Evolutionary conservation across 2,329 filamentous ascomycete genomes (phyloP), one percentile per base, ranked within the genome.

Genomic region (Passalora sequoiae): DNA sequence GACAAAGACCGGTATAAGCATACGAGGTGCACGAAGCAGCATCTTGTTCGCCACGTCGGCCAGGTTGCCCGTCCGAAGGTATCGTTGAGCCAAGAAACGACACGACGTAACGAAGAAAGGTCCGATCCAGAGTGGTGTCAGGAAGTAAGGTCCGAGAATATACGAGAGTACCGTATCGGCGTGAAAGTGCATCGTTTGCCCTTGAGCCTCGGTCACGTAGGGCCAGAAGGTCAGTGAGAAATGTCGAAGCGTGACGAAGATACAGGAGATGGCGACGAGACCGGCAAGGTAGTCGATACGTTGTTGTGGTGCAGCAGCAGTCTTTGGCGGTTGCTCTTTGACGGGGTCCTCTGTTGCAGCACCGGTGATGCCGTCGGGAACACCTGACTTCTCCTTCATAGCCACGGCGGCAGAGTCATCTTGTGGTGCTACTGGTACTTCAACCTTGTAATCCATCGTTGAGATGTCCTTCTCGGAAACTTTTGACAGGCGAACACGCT

Each of bases 51-150:
- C 69, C 27, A 74, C 61, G 20, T 65, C 63, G 17, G 63, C 53
- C 10, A 73, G 55, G 24, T 70, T 66, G 13, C 69, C 70, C 4
- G 61, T 66, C 33, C 60, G 63, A 6, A 74, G 60, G 39, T 70
- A 74, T 28, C 61, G 61, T 2, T 64, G 57, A 9, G 65, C 62
- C 21, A 73, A 46, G 53, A 74, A 74, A 35, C 70, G 67, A 28
- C 68, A 69, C 0, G 71, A 71, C 6, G 68, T 73, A 6, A 69
- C 69, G 55, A 74, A 69, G 58, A 74, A 73, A 17, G 69, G 67
- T 15, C 70, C 70, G 9, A 74, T 67, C 66, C 69, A 72, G 44
- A 72, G 62, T 30, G 67, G 67, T 22, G 72, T 70, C 25, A 73
- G 62, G 8, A 73, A 53, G 47, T 68, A 72, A 1, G 69, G 64